A percentile compares a stretch with the other conserved stretches of the same genome.
phyloP scores from a whole-genome alignment of 1,284 basidiomycete genomes.

The Marasmius fiardii region DNA sequence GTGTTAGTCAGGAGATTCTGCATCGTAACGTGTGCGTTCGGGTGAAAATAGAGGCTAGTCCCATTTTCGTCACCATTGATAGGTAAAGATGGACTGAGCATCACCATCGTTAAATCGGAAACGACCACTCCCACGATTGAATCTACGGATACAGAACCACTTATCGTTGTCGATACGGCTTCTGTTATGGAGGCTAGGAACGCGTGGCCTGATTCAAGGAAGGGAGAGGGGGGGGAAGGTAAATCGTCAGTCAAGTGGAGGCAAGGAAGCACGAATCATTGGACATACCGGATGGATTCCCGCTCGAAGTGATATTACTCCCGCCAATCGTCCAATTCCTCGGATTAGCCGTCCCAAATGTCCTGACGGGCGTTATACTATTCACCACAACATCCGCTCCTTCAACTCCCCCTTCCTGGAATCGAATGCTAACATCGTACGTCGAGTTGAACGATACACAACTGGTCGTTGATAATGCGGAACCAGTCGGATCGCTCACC shows the following conservation, averaged over 20 bases:
- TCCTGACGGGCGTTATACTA: neutral
- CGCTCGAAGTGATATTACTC: neutral
- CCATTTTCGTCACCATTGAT: neutral
- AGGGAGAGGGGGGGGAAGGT: neutral
- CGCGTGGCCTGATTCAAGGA: neutral
- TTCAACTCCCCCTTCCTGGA: neutral
- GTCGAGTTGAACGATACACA: neutral
- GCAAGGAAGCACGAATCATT: neutral
- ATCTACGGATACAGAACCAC: neutral
- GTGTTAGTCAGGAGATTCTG: neutral
- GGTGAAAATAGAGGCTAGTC: neutral
- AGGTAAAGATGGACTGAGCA: neutral
- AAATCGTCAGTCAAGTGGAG: neutral
- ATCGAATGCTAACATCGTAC: neutral
- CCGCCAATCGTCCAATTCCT: neutral
- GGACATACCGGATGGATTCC: neutral
- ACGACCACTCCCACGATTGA: neutral
- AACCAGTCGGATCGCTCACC: neutral
- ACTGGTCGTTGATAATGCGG: neutral
- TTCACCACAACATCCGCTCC: neutral
- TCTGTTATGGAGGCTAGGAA: neutral
- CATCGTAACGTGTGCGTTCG: neutral
- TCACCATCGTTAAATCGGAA: neutral
- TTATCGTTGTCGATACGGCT: neutral
- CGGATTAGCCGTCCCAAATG: neutral